Percentiles rank a stretch among this genome's conserved stretches.
These are phyloP conservation scores for Phytophthora megakarya DNA, from an alignment of 352 stramenopile genomes.

Conservation along the genomic window DNA sequence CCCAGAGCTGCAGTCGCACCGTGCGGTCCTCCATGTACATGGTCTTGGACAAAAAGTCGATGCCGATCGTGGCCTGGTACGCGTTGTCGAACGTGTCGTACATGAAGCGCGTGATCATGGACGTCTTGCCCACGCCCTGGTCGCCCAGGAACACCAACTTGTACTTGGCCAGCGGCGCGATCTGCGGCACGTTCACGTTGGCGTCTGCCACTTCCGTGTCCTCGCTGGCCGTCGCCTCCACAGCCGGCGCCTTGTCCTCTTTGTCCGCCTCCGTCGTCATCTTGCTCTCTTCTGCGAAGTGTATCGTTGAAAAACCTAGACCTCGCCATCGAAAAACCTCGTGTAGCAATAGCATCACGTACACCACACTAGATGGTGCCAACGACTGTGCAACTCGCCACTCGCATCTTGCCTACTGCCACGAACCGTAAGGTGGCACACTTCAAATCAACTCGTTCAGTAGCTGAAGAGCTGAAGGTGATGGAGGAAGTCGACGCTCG, in stretches of 20 bases:
- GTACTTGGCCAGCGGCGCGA: slow-evolving; percentile 93
- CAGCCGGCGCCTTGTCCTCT: slow-evolving; percentile 21
- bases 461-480: slow-evolving; percentile 1
- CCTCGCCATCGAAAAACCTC: not conserved
- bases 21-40: slow-evolving; percentile 99
- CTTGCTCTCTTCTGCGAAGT: slow-evolving; percentile 17
- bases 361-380: too few relatives aligned
- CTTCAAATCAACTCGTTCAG: not conserved
- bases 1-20: slow-evolving; percentile 98
- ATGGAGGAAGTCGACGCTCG: slow-evolving; percentile 33
- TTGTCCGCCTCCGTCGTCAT: slow-evolving; percentile 38
- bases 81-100: slow-evolving; percentile 98
- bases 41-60: slow-evolving; percentile 99
- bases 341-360: too few relatives aligned
- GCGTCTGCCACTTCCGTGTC: slow-evolving; percentile 24
- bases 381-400: too few relatives aligned
- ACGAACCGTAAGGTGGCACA: too few relatives aligned
- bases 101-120: slow-evolving; percentile 99
- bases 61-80: slow-evolving; percentile 99
- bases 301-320: not conserved
- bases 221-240: slow-evolving; percentile 9
- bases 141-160: slow-evolving; percentile 96
- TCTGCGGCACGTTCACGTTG: slow-evolving; percentile 74
- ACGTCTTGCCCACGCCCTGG: slow-evolving; percentile 99
- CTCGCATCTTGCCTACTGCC: too few relatives aligned